Evolutionary conservation across 2,329 filamentous ascomycete species (phyloP), one percentile per base, ranked within the genome.

Genomic region (Ascochyta pisi): DNA sequence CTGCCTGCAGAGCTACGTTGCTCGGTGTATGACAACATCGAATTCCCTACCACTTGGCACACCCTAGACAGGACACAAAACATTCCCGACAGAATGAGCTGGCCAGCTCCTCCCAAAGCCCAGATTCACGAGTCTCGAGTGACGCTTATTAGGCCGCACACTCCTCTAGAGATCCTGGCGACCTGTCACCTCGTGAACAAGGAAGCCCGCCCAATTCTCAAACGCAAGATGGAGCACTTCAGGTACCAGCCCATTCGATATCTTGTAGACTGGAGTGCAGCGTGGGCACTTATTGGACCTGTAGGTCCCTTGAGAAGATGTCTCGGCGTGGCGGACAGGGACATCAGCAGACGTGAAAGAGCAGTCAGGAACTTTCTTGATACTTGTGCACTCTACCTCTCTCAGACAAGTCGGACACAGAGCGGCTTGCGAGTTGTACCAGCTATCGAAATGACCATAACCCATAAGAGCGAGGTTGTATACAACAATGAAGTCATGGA

Each of bases 251-350:
- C 50, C 37, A 3, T 56, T 33, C 60, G 53, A 42, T 62, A 62
- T 52, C 41, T 60, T 29, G 50, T 58, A n/a, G 54, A 62, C 27
- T 55, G 53, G 31, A 55, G 53, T 47, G 56, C 42, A 50, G 56
- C 59, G 35, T 55, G 37, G 33, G 59, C 59, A 40, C 42, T 57
- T 31, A 16, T 62, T 34, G 10, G 1, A 33, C 2, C 16, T 44
- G 22, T 2, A 5, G 48, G 45, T 47, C 10, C 37, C 15, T 40
- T 61, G 27, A 39, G 29, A 40, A 35, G 41, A 53, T 59, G 50
- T n/a, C 38, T 54, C 16, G 49, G 59, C 29, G 12, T 59, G 19
- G 27, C 44, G 29, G 38, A 42, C 23, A 31, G 23, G 24, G 6
- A 13, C 44, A 24, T 43, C 6, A 43, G 23, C 26, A 19, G 15